phyloP scores from a whole-genome alignment of 106 monocot species.

The Platanthera guangdongensis region DNA sequence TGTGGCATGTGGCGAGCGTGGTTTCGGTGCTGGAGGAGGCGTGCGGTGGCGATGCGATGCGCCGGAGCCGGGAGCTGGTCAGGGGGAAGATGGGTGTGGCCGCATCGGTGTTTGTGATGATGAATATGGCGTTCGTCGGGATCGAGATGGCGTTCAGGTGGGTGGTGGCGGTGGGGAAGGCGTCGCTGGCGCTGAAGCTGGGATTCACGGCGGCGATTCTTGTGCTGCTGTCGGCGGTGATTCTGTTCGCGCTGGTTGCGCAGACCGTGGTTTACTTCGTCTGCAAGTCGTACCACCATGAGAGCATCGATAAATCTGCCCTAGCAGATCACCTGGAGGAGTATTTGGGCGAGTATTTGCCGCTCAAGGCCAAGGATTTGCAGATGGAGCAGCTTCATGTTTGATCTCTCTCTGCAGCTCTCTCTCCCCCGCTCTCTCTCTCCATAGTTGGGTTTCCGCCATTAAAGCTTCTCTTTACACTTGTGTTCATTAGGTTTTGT shows the following conservation, averaged over 20 bases:
- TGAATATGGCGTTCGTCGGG: constrained; percentile 35
- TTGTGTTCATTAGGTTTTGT: no score
- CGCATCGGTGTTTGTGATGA: constrained; percentile 35
- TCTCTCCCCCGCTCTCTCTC: no score
- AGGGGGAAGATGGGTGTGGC: constrained; percentile 53
- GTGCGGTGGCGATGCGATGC: constrained; percentile 44
- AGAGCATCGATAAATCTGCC: constrained; percentile 80
- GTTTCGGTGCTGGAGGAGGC: constrained; percentile 56
- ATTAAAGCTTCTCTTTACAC: no score
- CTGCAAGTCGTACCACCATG: constrained; percentile 87
- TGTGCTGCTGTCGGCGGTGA: constrained; percentile 21
- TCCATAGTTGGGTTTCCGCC: no score
- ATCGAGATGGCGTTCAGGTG: constrained; percentile 46
- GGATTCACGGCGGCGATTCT: constrained; percentile 23
- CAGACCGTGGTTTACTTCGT: constrained; percentile 89
- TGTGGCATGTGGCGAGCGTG: constrained; percentile 67
- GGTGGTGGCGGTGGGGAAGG: constrained; percentile 30
- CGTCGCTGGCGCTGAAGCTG: constrained; percentile 7
- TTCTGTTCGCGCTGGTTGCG: constrained; percentile 55
- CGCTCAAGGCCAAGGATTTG: constrained; percentile 63
- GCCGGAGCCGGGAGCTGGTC: constrained; percentile 32
- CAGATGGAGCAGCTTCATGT: constrained; percentile 50
- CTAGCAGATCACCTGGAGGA: constrained; percentile 82
- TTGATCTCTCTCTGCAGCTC: not conserved
- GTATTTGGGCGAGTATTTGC: constrained; percentile 76